Conservation (phyloP, 2,329 filamentous ascomycete species). For the Pseudocercospora musae region DNA sequence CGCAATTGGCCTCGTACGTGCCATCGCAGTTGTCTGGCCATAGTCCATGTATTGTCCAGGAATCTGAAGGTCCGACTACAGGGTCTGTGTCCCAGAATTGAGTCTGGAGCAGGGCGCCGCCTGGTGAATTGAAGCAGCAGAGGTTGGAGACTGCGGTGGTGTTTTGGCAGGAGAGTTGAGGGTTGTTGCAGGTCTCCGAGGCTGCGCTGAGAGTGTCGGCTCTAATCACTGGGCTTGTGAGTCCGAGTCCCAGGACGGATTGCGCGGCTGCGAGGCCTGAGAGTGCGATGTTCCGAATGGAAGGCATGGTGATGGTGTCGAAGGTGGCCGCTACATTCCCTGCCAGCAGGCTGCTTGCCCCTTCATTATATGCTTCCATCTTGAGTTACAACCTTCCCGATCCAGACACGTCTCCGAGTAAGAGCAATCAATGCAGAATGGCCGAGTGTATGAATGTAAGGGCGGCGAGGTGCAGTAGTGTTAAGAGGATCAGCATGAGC, state of each 20-base stretch:
- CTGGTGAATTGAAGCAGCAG: conserved; percentile 72
- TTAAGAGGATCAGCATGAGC: conserved; percentile 3
- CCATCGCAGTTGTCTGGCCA: conserved; percentile 62
- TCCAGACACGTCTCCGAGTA: conserved; percentile 6
- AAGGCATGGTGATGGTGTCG: conserved; percentile 34
- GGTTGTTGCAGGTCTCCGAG: conserved; percentile 36
- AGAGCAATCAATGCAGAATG: conserved; percentile 2
- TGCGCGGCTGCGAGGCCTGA: conserved; percentile 30
- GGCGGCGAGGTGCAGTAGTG: conserved; percentile 1
- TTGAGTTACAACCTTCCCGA: conserved; percentile 10
- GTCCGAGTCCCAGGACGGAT: conserved; percentile 23
- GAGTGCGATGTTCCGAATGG: conserved; percentile 28
- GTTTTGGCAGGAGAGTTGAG: conserved; percentile 62
- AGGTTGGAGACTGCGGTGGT: conserved; percentile 59
- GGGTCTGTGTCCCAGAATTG: conserved; percentile 75
- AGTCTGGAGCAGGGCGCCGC: conserved; percentile 68
- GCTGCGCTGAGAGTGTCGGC: conserved; percentile 8
- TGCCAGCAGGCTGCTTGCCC: not conserved
- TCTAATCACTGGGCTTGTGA: conserved; percentile 17
- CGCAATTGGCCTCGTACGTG: conserved; percentile 65
- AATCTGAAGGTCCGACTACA: conserved; percentile 61
- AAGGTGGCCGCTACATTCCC: not conserved
- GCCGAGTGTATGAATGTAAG: conserved; percentile 4
- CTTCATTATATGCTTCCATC: conserved; percentile 14
- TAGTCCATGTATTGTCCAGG: conserved; percentile 72